These are phyloP conservation scores for Aegilops speltoides DNA, from an alignment of 176 grass and related monocot genomes.

Conservation along the genomic window DNA sequence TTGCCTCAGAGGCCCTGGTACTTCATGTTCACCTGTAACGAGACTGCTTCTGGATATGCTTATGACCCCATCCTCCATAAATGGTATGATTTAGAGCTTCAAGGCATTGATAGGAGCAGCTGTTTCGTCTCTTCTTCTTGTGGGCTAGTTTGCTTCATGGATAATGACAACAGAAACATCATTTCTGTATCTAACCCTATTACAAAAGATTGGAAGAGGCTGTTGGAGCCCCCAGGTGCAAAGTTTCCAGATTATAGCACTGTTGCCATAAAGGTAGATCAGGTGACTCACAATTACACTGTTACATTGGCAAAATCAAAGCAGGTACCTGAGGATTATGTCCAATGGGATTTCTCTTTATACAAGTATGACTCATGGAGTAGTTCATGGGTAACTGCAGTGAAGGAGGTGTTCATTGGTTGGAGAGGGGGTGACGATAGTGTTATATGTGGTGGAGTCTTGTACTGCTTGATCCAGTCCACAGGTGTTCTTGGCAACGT, in stretches of 20 bases:
- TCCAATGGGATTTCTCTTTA: conserved; percentile 72
- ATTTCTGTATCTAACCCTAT: conserved; percentile 90
- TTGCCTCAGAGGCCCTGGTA: conserved; percentile 87
- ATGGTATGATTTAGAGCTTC: conserved; percentile 83
- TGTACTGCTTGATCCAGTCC: conserved; percentile 94
- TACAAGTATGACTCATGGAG: conserved; percentile 64
- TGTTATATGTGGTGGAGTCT: conserved; percentile 68
- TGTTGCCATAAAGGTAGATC: conserved; percentile 72
- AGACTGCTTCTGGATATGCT: conserved; percentile 64
- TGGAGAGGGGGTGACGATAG: conserved; percentile 95
- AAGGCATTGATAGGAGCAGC: conserved; percentile 66
- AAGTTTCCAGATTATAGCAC: conserved; percentile 72
- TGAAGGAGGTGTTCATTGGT: conserved; percentile 65
- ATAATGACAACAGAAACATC: conserved; percentile 53
- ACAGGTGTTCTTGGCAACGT: conserved; percentile 67
- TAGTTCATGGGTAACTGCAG: conserved; percentile 48
- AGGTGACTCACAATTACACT: conserved; percentile 56
- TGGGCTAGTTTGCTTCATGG: conserved; percentile 91
- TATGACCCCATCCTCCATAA: conserved; percentile 77
- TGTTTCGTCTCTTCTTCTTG: conserved; percentile 74
- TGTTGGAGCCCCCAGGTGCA: conserved; percentile 62
- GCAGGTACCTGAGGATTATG: conserved; percentile 65
- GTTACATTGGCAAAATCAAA: conserved; percentile 72
- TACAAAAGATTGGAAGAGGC: conserved; percentile 58
- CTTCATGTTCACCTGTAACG: conserved; percentile 88